Evolutionary conservation across 495 filamentous ascomycete species (phyloP).

Genomic region (Letharia columbiana): DNA sequence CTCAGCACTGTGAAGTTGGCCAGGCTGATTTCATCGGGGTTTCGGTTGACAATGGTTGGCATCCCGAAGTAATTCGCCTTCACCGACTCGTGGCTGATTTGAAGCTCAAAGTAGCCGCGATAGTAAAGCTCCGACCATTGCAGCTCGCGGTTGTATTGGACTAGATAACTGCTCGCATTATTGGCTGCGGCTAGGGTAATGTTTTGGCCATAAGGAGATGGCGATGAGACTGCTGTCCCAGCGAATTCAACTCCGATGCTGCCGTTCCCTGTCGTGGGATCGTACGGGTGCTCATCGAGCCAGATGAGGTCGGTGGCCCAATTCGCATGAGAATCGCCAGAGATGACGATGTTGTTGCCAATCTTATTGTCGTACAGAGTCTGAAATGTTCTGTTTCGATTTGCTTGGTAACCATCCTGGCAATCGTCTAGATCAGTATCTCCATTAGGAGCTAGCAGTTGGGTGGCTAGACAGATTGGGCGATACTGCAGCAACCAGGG

Average conservation of each 20-base stretch:
- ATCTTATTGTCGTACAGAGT: conserved; percentile 54
- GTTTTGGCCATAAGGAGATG: conserved; percentile 43
- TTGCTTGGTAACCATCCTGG: conserved; percentile 60
- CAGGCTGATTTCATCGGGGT: conserved; percentile 44
- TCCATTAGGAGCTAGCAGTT: not conserved
- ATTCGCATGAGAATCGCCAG: conserved; percentile 56
- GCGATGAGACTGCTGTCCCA: conserved; percentile 51
- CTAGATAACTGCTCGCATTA: conserved; percentile 34
- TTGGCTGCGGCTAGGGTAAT: conserved; percentile 39
- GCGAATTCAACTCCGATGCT: conserved; percentile 59
- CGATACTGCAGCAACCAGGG: not conserved
- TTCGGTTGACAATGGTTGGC: conserved; percentile 37
- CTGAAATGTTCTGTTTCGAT: conserved; percentile 54
- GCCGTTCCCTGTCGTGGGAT: conserved; percentile 47
- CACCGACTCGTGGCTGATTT: conserved; percentile 41
- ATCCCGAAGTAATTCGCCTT: conserved; percentile 49
- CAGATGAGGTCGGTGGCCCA: conserved; percentile 60
- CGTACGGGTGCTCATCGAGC: conserved; percentile 48
- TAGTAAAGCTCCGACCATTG: conserved; percentile 67
- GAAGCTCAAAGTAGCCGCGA: conserved; percentile 53
- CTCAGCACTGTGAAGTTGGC: conserved; percentile 51
- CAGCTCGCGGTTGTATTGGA: conserved; percentile 48
- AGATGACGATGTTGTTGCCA: conserved; percentile 58
- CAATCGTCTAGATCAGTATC: conserved; percentile 19
- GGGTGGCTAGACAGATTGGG: not conserved